A percentile compares a stretch with the other conserved stretches of the same genome.
Conservation (phyloP, 331 rosid genomes). For the Pyracantha coccinea region DNA sequence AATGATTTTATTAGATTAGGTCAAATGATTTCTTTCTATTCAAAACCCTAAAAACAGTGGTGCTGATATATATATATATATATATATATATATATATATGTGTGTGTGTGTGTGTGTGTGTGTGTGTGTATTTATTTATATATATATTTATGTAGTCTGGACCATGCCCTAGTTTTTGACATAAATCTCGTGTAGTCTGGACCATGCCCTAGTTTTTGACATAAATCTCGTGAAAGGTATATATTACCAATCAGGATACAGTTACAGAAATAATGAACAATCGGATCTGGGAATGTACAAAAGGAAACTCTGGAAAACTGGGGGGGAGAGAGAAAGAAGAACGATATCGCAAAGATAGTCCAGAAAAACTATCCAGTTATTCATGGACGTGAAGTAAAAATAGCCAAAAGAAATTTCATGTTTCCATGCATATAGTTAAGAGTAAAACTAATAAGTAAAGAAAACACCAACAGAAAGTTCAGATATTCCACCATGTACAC, state of each 20-base stretch:
- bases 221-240: conserved; percentile 7
- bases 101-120: too few relatives aligned
- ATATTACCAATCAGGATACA: not conserved
- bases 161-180: conserved; percentile 11
- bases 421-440: not conserved
- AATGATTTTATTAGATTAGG: not conserved
- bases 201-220: conserved; percentile 13
- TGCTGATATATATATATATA: not conserved
- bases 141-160: not conserved
- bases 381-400: not conserved
- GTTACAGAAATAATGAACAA: not conserved
- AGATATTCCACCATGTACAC: conserved; percentile 1
- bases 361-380: conserved; percentile 4
- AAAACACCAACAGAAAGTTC: not conserved
- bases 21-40: not conserved
- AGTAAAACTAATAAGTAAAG: not conserved
- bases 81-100: too few relatives aligned
- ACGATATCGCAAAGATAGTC: not conserved
- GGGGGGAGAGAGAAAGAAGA: not conserved
- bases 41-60: not conserved
- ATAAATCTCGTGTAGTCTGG: conserved; percentile 2
- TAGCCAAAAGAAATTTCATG: not conserved
- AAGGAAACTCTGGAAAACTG: not conserved
- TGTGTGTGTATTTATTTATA: too few relatives aligned
- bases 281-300: conserved; percentile 1